Percentiles rank a stretch among this genome's conserved stretches.
Conservation (phyloP, 2,329 filamentous ascomycete species). For the Aspergillus latus region DNA sequence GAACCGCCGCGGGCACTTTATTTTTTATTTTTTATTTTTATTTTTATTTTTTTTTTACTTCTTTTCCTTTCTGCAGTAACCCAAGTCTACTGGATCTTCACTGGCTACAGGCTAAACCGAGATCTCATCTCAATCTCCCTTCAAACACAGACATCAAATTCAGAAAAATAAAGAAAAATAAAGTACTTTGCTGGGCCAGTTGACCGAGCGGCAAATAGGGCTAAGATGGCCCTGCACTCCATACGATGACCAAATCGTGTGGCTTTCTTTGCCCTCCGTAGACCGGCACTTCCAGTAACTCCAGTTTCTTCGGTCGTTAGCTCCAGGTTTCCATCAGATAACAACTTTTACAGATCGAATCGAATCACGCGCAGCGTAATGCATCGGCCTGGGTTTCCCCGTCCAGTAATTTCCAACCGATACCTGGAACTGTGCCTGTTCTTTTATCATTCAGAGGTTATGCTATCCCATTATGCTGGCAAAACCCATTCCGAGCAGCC, state of each 20-base stretch:
- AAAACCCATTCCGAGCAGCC: neutral
- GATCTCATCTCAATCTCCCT: neutral
- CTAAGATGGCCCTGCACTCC: neutral
- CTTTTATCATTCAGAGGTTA: neutral
- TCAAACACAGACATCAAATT: neutral
- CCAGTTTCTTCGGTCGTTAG: neutral
- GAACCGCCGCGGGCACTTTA: neutral
- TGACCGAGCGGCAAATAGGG: conserved; percentile 2
- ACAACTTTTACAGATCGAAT: neutral
- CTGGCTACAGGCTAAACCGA: neutral
- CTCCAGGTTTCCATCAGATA: conserved; percentile 7
- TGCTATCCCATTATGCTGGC: conserved; percentile 9
- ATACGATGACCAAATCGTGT: neutral
- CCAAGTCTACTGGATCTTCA: conserved; percentile 7
- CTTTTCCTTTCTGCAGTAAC: neutral
- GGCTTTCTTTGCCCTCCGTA: conserved; percentile 1
- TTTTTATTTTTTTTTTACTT: conserved; percentile 2
- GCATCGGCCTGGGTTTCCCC: neutral
- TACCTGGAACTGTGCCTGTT: neutral
- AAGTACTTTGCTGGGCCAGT: neutral
- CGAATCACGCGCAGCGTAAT: conserved; percentile 2
- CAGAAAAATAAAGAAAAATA: neutral
- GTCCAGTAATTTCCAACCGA: neutral
- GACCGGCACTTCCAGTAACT: conserved; percentile 6
- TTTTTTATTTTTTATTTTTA: no score